Evolutionary conservation across 495 filamentous ascomycete genomes (phyloP), one percentile per base, ranked within the genome.

Genomic region (Darksidea phi): DNA sequence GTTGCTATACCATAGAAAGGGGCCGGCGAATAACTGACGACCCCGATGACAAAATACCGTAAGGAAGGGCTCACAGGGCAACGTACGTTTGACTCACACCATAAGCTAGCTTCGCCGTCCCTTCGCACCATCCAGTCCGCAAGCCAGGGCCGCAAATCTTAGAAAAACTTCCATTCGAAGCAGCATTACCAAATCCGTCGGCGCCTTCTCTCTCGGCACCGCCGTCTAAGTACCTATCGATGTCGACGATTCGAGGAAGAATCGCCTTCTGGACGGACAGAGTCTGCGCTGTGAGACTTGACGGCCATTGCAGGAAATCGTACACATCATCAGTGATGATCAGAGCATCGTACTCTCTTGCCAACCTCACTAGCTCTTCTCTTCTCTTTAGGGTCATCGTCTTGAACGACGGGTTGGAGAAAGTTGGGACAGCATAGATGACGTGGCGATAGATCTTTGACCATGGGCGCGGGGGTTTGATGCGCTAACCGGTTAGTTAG

Each of bases 311-410:
- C 0, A 96, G 77, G 59, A 90, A 85, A 71, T 96, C 92, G 61
- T 97, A 97, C 0, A 97, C 90, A 72, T 96, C 91, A 73, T 96
- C 91, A 12, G 80, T 81, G n/a, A 96, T 79, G 47, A 95, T 72
- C 6, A 95, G 74, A 3, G 89, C 89, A 67, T 96, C 85, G 69
- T 85, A 82, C 28, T 83, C 72, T 12, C 91, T 79, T 1, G 91
- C 91, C 4, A 93, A 66, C 6, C 74, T 70, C 6, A 95, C 82
- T 1, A 95, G 77, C 13, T 70, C 71, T 58, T 83, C 71, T 0
- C 91, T 79, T 6, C 84, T 80, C 20, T 72, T 67, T 23, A 87
- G 72, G 1, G 84, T 80, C 83, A 89, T 88, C 0, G 87, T 90
- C 61, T 84, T 84, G 4, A 82, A 85, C 0, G 87, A 88, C 0